Percentiles rank a stretch among this genome's conserved stretches.
Evolutionary conservation across 768 basidiomycete species (phyloP).

Genomic region (Lactarius tabidus): DNA sequence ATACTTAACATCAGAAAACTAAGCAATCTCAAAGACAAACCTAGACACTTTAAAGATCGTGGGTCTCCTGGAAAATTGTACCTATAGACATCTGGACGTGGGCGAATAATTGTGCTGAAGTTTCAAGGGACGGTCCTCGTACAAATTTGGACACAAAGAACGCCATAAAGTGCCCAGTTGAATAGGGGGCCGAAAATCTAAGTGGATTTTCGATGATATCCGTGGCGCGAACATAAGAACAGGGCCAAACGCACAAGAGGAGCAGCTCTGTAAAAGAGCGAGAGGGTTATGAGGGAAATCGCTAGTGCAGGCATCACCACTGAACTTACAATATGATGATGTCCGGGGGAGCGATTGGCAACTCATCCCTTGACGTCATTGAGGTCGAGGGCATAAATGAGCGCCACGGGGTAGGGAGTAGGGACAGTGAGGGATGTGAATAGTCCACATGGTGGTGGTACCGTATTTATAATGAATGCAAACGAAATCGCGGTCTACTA

Average conservation of each 20-base stretch:
- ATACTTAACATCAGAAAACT: not conserved
- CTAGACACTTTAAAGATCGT: not conserved
- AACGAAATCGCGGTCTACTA: too few relatives aligned
- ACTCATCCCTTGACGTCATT: too few relatives aligned
- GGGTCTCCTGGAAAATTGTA: not conserved
- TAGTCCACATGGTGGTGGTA: too few relatives aligned
- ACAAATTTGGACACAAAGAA: not conserved
- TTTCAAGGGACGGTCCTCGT: not conserved
- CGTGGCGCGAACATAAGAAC: not conserved
- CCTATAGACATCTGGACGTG: not conserved
- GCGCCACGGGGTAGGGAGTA: too few relatives aligned
- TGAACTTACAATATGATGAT: not conserved
- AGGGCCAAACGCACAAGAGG: not conserved
- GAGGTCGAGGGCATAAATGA: too few relatives aligned
- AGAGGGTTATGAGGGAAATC: not conserved
- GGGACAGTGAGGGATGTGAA: too few relatives aligned
- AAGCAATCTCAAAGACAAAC: not conserved
- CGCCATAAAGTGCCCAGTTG: not conserved
- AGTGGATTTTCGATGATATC: not conserved
- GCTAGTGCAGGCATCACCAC: not conserved
- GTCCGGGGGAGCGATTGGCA: not conserved
- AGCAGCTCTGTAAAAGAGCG: not conserved
- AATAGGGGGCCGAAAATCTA: not conserved
- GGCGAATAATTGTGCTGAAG: not conserved
- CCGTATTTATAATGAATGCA: too few relatives aligned